phyloP scores from a whole-genome alignment of 2,329 filamentous ascomycete species.

The Myotisia sp. region DNA sequence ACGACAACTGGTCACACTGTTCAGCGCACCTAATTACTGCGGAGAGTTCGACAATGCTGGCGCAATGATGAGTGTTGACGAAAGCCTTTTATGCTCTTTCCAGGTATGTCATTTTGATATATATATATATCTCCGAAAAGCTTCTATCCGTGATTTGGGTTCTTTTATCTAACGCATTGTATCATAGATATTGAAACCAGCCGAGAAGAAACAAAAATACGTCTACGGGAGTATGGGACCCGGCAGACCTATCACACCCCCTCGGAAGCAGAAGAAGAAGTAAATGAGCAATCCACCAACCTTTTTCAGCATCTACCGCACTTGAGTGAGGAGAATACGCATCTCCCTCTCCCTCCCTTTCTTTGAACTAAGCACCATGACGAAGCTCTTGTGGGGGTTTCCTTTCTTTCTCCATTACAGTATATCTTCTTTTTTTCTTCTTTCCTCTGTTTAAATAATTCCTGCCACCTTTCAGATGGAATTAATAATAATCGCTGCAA shows the following conservation, averaged over 20 bases:
- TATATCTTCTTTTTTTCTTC: no score
- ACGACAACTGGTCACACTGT: slow-evolving; percentile 89
- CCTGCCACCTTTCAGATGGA: no score
- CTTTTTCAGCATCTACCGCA: slow-evolving; percentile 62
- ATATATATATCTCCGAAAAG: slow-evolving; percentile 1
- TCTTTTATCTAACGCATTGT: slow-evolving; percentile 10
- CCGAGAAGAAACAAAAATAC: slow-evolving; percentile 99
- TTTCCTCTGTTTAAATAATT: no score
- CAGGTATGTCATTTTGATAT: slow-evolving; percentile 62
- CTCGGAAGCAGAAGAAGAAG: slow-evolving; percentile 57
- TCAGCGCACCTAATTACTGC: slow-evolving; percentile 97
- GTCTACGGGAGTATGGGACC: slow-evolving; percentile 61
- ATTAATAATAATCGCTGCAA: no score
- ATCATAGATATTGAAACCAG: slow-evolving; percentile 84
- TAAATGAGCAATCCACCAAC: slow-evolving; percentile 56
- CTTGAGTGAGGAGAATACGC: slow-evolving; percentile 76
- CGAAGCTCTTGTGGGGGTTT: no score
- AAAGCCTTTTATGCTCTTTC: slow-evolving; percentile 96
- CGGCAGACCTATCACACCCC: slow-evolving; percentile 55
- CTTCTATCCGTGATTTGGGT: slow-evolving; percentile 3
- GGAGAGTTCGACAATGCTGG: slow-evolving; percentile 99
- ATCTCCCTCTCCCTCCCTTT: not conserved
- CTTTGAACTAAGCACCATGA: no score
- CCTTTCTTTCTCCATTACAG: no score
- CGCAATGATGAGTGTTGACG: slow-evolving; percentile 99